phyloP scores from a whole-genome alignment of 2,329 filamentous ascomycete genomes.

The Mycocentrospora acerina region DNA sequence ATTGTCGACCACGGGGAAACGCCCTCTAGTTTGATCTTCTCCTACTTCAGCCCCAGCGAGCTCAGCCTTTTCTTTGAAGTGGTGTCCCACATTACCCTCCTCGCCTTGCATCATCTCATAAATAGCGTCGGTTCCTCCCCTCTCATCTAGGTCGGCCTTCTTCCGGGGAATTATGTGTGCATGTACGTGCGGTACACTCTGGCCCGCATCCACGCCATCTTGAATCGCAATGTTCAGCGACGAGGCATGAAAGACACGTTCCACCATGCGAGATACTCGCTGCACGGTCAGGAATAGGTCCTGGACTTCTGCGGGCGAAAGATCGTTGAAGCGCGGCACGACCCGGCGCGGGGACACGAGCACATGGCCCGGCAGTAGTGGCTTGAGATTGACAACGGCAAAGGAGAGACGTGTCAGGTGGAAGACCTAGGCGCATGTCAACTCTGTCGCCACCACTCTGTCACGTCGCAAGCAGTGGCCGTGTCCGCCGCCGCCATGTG shows the following conservation, averaged over 20 bases:
- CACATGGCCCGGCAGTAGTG: slow-evolving; percentile 88
- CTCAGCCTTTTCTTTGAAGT: slow-evolving; percentile 61
- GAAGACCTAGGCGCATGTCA: slow-evolving; percentile 70
- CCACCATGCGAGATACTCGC: slow-evolving; percentile 74
- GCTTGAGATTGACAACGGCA: slow-evolving; percentile 93
- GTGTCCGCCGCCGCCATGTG: slow-evolving; percentile 9
- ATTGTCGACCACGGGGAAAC: slow-evolving; percentile 70
- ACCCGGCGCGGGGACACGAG: slow-evolving; percentile 75
- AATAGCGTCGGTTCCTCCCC: slow-evolving; percentile 68
- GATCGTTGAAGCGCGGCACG: slow-evolving; percentile 73
- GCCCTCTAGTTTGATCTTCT: slow-evolving; percentile 47
- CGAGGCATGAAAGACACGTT: slow-evolving; percentile 62
- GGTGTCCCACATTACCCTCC: slow-evolving; percentile 77
- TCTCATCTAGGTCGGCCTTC: slow-evolving; percentile 58
- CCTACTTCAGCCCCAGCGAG: slow-evolving; percentile 28
- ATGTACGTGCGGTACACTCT: slow-evolving; percentile 92
- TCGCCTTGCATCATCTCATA: slow-evolving; percentile 83
- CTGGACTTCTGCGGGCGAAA: slow-evolving; percentile 69
- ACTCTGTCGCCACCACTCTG: slow-evolving; percentile 3
- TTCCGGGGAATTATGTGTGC: slow-evolving; percentile 83
- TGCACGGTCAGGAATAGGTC: slow-evolving; percentile 90
- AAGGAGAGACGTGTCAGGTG: slow-evolving; percentile 77
- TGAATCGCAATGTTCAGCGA: slow-evolving; percentile 95
- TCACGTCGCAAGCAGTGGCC: slow-evolving; percentile 7
- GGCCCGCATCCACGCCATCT: slow-evolving; percentile 84